A percentile compares a stretch with the other conserved stretches of the same genome.
phyloP scores from a whole-genome alignment of 768 basidiomycete genomes.

The Strobilomyces dryophilus region DNA sequence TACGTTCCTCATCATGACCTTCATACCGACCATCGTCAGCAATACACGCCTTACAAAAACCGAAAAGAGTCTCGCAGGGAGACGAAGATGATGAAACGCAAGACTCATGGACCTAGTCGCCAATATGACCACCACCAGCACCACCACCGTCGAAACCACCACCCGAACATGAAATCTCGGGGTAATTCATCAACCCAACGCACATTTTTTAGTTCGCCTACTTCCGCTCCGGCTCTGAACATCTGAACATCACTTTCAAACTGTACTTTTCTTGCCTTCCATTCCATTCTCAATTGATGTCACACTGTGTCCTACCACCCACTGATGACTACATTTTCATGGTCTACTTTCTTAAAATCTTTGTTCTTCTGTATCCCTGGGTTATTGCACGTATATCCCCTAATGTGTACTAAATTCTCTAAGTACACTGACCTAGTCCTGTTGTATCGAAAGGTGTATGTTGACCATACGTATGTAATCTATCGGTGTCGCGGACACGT shows the following conservation, averaged over 20 bases:
- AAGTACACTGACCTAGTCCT: constrained; percentile 7
- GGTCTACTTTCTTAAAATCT: not conserved
- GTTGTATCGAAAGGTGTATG: constrained; percentile 18
- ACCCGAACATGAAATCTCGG: constrained; percentile 62
- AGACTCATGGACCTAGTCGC: constrained; percentile 42
- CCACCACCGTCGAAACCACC: constrained; percentile 52
- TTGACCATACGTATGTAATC: constrained; percentile 1
- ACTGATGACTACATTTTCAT: constrained; percentile 14
- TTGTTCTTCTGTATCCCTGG: constrained; percentile 18
- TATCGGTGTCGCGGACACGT: constrained; percentile 15
- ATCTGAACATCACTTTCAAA: constrained; percentile 16
- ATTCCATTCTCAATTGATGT: constrained; percentile 5
- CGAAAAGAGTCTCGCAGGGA: constrained; percentile 65
- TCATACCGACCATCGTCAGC: constrained; percentile 36
- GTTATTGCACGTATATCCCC: constrained; percentile 21
- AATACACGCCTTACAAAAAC: constrained; percentile 42
- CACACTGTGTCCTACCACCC: constrained; percentile 7
- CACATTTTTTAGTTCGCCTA: constrained; percentile 35
- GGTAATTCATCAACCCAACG: constrained; percentile 54
- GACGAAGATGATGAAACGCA: constrained; percentile 61
- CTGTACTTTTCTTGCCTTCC: constrained; percentile 15
- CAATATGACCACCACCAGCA: constrained; percentile 43
- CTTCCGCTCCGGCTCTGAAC: constrained; percentile 27
- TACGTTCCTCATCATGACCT: constrained; percentile 31
- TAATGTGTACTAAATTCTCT: constrained; percentile 2